A percentile compares a stretch with the other conserved stretches of the same genome.
Conservation (phyloP, 768 basidiomycete species). For the Amanita brunnescens region DNA sequence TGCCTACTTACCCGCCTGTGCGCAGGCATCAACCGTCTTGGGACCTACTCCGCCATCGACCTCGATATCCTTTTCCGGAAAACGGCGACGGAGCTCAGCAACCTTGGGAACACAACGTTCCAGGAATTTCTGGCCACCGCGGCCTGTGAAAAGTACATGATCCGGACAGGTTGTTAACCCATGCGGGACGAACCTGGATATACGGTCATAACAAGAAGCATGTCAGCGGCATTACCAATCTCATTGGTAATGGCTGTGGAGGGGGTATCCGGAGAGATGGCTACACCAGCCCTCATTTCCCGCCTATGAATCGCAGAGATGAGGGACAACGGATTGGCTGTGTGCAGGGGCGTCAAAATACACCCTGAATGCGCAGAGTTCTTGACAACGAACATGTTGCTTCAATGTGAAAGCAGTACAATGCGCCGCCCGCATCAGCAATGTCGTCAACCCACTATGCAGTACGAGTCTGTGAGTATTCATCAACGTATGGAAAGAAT, state of each 20-base stretch:
- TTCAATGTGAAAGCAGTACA: constrained; percentile 97
- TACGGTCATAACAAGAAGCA: constrained; percentile 98
- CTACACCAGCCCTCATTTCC: constrained; percentile 90
- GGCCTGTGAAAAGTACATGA: constrained; percentile 35
- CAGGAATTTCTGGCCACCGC: constrained; percentile 95
- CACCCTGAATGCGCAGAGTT: neutral
- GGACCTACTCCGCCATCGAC: constrained; percentile 98
- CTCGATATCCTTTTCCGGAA: constrained; percentile 93
- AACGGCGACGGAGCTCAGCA: constrained; percentile 77
- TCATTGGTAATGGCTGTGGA: constrained; percentile 81
- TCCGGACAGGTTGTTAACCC: neutral
- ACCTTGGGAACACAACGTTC: constrained; percentile 92
- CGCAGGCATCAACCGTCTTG: constrained; percentile 80
- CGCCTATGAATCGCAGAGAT: constrained; percentile 75
- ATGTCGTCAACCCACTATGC: constrained; percentile 92
- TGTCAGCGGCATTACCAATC: constrained; percentile 77
- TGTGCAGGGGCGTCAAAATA: neutral
- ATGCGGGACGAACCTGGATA: constrained; percentile 58
- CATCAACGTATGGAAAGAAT: neutral
- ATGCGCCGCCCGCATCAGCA: constrained; percentile 87
- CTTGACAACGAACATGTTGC: constrained; percentile 52
- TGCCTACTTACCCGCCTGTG: constrained; percentile 62
- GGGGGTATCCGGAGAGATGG: constrained; percentile 93
- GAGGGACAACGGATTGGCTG: constrained; percentile 64
- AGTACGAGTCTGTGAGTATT: neutral